Percentiles rank a stretch among this genome's conserved stretches.
Conservation (phyloP, 371 early-diverging fungal genomes). For the Polyrhizophydium stewartii region DNA sequence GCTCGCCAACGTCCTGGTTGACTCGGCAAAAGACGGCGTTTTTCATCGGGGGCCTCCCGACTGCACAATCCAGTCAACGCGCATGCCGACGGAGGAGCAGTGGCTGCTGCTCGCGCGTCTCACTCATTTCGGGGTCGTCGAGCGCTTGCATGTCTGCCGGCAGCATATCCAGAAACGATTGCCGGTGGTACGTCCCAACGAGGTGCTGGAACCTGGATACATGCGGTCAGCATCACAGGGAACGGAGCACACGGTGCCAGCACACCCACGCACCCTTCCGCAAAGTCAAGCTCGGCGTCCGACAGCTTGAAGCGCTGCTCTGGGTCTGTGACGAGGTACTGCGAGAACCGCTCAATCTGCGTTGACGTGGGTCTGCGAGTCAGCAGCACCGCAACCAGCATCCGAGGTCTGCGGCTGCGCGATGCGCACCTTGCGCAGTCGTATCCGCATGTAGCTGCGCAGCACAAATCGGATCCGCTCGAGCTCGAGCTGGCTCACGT, state of each 20-base stretch:
- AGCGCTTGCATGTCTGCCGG: background rate
- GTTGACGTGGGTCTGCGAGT: background rate
- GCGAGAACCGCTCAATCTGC: background rate
- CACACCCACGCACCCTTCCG: background rate
- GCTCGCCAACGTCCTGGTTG: background rate
- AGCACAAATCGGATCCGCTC: background rate
- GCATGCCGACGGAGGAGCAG: no score
- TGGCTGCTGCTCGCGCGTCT: no score
- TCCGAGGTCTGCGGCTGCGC: background rate
- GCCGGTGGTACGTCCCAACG: background rate
- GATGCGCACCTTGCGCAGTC: background rate
- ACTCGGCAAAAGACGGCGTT: background rate
- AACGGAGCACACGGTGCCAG: no score
- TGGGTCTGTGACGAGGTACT: background rate
- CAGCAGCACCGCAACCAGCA: no score
- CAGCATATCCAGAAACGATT: background rate
- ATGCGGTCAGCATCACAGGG: background rate
- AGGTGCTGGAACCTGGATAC: background rate
- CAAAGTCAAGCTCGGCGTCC: background rate
- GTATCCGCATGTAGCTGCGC: background rate
- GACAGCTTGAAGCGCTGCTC: background rate
- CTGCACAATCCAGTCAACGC: no score
- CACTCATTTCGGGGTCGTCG: background rate
- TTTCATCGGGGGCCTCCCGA: background rate
- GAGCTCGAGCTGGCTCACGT: background rate